Conservation (phyloP, 2,329 filamentous ascomycete genomes). For the Neospermospora avenae region DNA sequence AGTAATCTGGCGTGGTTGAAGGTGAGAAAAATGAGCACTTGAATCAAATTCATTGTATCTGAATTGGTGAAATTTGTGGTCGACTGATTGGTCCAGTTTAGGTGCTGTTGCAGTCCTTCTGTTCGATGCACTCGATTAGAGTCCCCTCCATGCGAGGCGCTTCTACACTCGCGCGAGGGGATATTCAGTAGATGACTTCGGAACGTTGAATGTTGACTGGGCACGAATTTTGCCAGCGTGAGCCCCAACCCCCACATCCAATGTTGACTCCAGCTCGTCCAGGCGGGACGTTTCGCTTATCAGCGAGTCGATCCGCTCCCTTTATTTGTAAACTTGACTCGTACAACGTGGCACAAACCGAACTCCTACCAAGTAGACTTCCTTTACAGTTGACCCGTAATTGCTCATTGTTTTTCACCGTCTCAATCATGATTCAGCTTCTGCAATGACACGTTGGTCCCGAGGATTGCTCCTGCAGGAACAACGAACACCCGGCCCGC, state of each 20-base stretch:
- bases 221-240: not conserved
- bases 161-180: too few relatives aligned
- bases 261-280: too few relatives aligned
- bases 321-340: not conserved
- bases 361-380: not conserved
- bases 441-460: not conserved
- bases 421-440: not conserved
- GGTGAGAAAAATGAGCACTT: too few relatives aligned
- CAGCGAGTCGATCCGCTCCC: not conserved
- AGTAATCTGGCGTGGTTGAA: not conserved
- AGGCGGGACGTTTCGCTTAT: not conserved
- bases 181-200: too few relatives aligned
- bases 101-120: too few relatives aligned
- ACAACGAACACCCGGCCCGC: not conserved
- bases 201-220: too few relatives aligned
- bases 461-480: not conserved
- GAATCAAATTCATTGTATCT: not conserved
- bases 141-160: too few relatives aligned
- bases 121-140: too few relatives aligned
- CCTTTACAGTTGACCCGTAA: too few relatives aligned
- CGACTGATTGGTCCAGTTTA: too few relatives aligned
- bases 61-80: not conserved
- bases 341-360: slow-evolving; percentile 1
- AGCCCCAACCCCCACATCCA: not conserved
- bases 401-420: too few relatives aligned